These are phyloP conservation scores for Cladosporium halotolerans DNA, from an alignment of 2,329 filamentous ascomycete species.

Conservation along the genomic window DNA sequence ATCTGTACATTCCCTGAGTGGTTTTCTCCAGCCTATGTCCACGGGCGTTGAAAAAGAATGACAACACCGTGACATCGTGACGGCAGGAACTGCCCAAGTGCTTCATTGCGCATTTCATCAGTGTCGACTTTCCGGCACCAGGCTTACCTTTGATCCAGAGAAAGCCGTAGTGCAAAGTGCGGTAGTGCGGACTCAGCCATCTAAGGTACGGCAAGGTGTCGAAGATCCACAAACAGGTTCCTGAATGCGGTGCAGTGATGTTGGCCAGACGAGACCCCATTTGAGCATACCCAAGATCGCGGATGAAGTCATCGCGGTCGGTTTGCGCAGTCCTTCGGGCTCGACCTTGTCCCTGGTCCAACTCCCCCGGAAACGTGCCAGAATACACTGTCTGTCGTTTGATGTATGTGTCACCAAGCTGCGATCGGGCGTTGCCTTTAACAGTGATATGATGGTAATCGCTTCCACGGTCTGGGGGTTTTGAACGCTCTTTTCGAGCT, in stretches of 20 bases:
- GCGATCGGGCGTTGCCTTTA: background rate
- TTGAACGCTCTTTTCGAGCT: background rate
- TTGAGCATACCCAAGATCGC: background rate
- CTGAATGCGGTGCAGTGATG: background rate
- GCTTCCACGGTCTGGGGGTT: background rate
- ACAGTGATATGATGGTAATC: background rate
- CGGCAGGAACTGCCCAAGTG: no score
- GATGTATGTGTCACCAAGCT: background rate
- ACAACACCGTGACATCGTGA: background rate
- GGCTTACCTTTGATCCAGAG: constrained; percentile 10
- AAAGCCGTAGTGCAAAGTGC: background rate
- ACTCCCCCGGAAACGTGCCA: background rate
- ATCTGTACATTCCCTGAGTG: constrained; percentile 5
- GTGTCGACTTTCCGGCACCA: constrained; percentile 2
- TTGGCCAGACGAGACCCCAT: background rate
- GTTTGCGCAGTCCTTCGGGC: background rate
- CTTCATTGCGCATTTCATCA: background rate
- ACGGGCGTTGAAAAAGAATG: constrained; percentile 4
- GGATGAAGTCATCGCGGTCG: background rate
- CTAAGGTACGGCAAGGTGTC: background rate
- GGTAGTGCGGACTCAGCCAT: background rate
- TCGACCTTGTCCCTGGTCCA: background rate
- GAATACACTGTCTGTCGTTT: background rate
- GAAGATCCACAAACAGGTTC: constrained; percentile 5
- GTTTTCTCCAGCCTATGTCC: background rate